Evolutionary conservation across 768 basidiomycete genomes (phyloP), one percentile per base, ranked within the genome.

Genomic region (Phylloporus sp.): DNA sequence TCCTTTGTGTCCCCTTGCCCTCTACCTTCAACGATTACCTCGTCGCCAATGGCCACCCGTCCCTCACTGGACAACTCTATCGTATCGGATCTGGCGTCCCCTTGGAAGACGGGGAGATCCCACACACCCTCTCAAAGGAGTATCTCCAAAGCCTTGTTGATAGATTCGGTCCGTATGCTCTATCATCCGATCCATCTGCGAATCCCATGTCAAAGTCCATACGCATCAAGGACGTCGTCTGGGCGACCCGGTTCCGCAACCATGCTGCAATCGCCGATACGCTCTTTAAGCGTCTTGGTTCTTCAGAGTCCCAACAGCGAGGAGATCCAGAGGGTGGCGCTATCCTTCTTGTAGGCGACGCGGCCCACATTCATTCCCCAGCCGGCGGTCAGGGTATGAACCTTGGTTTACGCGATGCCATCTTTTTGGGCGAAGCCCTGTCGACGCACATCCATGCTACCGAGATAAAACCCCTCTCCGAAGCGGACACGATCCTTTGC

Each of bases 351-450:
- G 39, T 73, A 2, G 74, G 74, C 1, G 75, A 77, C 52, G 77
- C 78, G 1, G 79, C 78, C 18, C 69, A 76, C 18, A 72, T 78
- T 38, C 79, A 79, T 44, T 75, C 79, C 2, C 78, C 79, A 5
- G 67, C 70, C 2, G 78, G 79, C 4, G 79, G 79, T 1, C 79
- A 80, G 50, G 79, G 79, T 7, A 76, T 81, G 78, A 79, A 79
- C 49, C 70, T 80, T 21, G 78, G 78, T 9, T 58, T 81, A 20
- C 71, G 79, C 10, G 79, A 80, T 45, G 77, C 74, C 1, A 52
- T 78, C 13, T 64, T 68, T 38, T 64, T 80, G 11, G 77, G 71
- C 5, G 67, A 72, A 14, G 67, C 60, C 0, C 55, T 81, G 37
- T 57, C 60, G 20, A 60, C 66, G 24, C 75, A 75, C 54, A 44